Evolutionary conservation across 1,139 yeast genomes (phyloP).

Genomic region (Yamadazyma blattariae): DNA sequence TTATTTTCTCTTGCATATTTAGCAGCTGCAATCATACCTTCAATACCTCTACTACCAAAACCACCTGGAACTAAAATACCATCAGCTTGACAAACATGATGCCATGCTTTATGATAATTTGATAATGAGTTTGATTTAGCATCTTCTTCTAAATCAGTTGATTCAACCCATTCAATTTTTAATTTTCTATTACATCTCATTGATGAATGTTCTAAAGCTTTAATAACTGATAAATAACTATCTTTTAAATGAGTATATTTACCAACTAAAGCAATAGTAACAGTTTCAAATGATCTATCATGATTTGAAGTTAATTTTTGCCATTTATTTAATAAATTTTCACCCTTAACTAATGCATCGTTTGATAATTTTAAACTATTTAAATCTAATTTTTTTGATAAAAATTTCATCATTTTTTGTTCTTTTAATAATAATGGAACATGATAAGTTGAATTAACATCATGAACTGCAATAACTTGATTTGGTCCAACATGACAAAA

Average conservation of each 20-base stretch:
- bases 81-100: slow-evolving; percentile 87
- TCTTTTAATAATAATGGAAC: slow-evolving; percentile 89
- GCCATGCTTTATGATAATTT: slow-evolving; percentile 94
- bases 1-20: slow-evolving; percentile 96
- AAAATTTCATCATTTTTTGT: slow-evolving; percentile 78
- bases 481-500: slow-evolving; percentile 98
- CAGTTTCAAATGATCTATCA: slow-evolving; percentile 82
- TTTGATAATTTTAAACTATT: slow-evolving; percentile 46
- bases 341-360: slow-evolving; percentile 65
- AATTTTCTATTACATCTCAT: slow-evolving; percentile 84
- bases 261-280: slow-evolving; percentile 94
- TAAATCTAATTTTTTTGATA: slow-evolving; percentile 66
- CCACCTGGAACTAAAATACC: slow-evolving; percentile 99
- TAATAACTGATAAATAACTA: slow-evolving; percentile 90
- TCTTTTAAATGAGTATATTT: slow-evolving; percentile 95
- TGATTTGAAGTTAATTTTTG: slow-evolving; percentile 68
- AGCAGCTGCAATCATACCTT: slow-evolving; percentile 97
- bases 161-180: slow-evolving; percentile 94
- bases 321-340: slow-evolving; percentile 73
- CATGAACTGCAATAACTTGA: slow-evolving; percentile 96
- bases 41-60: slow-evolving; percentile 94
- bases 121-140: slow-evolving; percentile 63
- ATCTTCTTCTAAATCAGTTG: slow-evolving; percentile 81
- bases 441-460: slow-evolving; percentile 95
- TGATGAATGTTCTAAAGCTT: slow-evolving; percentile 92